phyloP scores from a whole-genome alignment of 305 asterid species.

The Fraxinus sp. region DNA sequence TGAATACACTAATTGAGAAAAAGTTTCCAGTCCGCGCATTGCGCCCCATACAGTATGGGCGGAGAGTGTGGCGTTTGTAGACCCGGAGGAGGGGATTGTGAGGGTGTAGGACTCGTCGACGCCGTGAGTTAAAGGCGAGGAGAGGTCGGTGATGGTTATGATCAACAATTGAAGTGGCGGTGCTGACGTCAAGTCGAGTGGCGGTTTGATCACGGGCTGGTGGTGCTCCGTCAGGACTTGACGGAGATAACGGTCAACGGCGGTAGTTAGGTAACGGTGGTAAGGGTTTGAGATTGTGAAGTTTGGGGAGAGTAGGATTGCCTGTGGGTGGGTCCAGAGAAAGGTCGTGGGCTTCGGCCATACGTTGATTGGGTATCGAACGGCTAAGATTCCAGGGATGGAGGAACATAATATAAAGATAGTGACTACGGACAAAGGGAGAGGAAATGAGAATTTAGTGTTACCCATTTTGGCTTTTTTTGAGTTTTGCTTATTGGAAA shows the following conservation, averaged over 20 bases:
- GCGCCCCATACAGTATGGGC: slow-evolving; percentile 75
- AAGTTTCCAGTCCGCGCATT: slow-evolving; percentile 72
- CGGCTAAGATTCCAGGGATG: slow-evolving; percentile 47
- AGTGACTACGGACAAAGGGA: slow-evolving; percentile 14
- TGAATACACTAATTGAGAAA: slow-evolving; percentile 65
- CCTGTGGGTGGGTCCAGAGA: slow-evolving; percentile 60
- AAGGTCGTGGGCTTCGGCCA: slow-evolving; percentile 87
- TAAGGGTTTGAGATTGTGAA: slow-evolving; percentile 48
- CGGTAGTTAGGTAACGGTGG: slow-evolving; percentile 53
- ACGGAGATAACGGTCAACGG: slow-evolving; percentile 54
- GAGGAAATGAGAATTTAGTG: slow-evolving; percentile 7
- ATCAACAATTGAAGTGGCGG: slow-evolving; percentile 42
- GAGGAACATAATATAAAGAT: not conserved
- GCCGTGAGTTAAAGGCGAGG: slow-evolving; percentile 53
- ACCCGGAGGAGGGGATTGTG: slow-evolving; percentile 33
- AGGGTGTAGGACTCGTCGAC: slow-evolving; percentile 74
- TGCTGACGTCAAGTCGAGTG: slow-evolving; percentile 45
- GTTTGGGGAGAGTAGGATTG: slow-evolving; percentile 47
- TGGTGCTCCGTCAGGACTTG: slow-evolving; percentile 47
- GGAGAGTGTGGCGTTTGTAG: slow-evolving; percentile 30
- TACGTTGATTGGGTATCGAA: slow-evolving; percentile 54
- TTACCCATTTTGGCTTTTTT: slow-evolving; percentile 24
- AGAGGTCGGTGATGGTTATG: slow-evolving; percentile 39
- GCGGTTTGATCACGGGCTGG: slow-evolving; percentile 49
- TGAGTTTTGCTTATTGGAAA: not conserved